Evolutionary conservation across 1,284 basidiomycete species (phyloP), one percentile per base, ranked within the genome.

Genomic region (Pyrrhoderma lamaoense): DNA sequence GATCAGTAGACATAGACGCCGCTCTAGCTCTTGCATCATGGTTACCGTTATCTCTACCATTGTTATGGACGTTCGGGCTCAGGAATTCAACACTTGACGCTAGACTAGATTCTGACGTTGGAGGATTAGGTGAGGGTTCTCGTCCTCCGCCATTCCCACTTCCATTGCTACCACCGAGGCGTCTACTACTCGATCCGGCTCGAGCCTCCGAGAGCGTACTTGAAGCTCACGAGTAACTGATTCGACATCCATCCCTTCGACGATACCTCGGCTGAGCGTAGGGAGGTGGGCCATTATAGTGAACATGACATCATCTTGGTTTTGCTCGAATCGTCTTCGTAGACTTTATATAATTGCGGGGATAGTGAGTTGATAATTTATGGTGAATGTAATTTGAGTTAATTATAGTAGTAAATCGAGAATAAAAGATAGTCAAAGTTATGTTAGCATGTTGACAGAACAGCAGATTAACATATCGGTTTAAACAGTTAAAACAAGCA

Each of bases 191-290:
- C n/a, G n/a, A n/a, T n/a, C n/a, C n/a, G n/a, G n/a, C n/a, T n/a
- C n/a, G n/a, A n/a, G n/a, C n/a, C 11, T 31, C 62, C 59, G 62
- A 73, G 39, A 72, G 73, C 46, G 70, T 64, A 5, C 62, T 59
- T 85, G 82, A 8, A 94, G 73, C 60, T 89, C 83, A 21, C 75
- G 67, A 0, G 87, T 93, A 11, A 93, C 69, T 1, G 71, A 70
- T 60, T 95, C 93, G 18, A 95, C 87, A 60, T 95, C 82, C 80
- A 93, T 86, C 43, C 80, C 80, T 23, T 75, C 68, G 14, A 90
- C 69, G 11, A 95, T 75, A 58, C 88, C 82, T 14, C 79, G 71
- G 1, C 82, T 79, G 8, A 95, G 74, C 0, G 86, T 85, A 0
- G 89, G 87, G 8, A 94, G 69, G 31, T 93, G 76, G 0, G 88